Conservation (phyloP, 441 rosid genomes). For the California macrophylla region DNA sequence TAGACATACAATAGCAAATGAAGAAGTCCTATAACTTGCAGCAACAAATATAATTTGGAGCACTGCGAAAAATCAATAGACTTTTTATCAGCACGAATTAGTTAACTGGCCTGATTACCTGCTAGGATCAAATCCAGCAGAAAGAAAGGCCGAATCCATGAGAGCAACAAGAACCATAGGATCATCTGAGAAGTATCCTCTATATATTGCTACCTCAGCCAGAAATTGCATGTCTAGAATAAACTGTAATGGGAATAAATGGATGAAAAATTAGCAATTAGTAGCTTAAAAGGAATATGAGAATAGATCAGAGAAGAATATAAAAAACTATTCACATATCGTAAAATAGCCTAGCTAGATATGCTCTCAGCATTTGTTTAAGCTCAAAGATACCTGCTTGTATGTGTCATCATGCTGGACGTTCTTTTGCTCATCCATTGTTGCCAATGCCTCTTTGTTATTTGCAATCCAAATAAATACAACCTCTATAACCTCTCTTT, state of each 20-base stretch:
- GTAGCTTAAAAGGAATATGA: not conserved
- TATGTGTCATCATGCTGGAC: conserved; percentile 17
- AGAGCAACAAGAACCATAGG: conserved; percentile 32
- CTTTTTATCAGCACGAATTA: not conserved
- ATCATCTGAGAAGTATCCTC: conserved; percentile 36
- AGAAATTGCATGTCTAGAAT: conserved; percentile 43
- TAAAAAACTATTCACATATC: not conserved
- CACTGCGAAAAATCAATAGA: not conserved
- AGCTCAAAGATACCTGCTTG: conserved; percentile 26
- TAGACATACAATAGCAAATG: not conserved
- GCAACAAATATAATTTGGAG: not conserved
- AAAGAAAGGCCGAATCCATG: conserved; percentile 30
- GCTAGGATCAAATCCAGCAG: conserved; percentile 38
- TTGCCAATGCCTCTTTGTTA: conserved; percentile 28
- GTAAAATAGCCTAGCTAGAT: not conserved
- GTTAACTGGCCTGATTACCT: conserved; percentile 30
- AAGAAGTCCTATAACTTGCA: not conserved
- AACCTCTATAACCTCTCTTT: conserved; percentile 39
- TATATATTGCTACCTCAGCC: conserved; percentile 29
- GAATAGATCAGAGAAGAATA: not conserved
- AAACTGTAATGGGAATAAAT: conserved; percentile 29
- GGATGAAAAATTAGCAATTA: conserved; percentile 7
- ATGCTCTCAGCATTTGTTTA: not conserved
- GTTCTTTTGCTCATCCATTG: conserved; percentile 14
- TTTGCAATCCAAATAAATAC: conserved; percentile 36